Evolutionary conservation across 495 filamentous ascomycete genomes (phyloP).

Genomic region (Evernia prunastri): DNA sequence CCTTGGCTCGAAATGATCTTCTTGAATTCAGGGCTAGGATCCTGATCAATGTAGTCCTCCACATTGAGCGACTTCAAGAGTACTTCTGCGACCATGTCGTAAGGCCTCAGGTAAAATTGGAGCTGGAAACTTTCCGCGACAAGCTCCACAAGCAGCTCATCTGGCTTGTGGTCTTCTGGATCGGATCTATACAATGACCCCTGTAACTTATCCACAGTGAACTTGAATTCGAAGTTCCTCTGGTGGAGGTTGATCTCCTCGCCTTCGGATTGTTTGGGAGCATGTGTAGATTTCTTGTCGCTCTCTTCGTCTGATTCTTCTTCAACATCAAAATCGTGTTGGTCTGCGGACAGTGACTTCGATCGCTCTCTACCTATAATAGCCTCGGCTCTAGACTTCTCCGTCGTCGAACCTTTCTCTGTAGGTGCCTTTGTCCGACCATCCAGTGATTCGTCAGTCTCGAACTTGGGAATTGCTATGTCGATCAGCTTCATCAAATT

Average conservation of each 20-base stretch:
- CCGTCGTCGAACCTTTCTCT: conserved; percentile 26
- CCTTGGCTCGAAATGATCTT: conserved; percentile 89
- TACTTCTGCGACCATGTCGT: conserved; percentile 87
- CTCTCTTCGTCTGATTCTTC: conserved; percentile 57
- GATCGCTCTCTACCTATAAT: conserved; percentile 43
- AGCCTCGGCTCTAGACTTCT: conserved; percentile 32
- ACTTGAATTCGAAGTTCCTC: conserved; percentile 89
- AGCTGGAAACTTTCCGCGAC: conserved; percentile 85
- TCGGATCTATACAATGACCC: conserved; percentile 87
- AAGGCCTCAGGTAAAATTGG: conserved; percentile 79
- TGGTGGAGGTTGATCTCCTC: conserved; percentile 70
- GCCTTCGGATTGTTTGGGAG: conserved; percentile 51
- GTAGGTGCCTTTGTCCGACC: conserved; percentile 22
- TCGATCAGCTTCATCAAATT: conserved; percentile 92
- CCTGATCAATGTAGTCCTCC: conserved; percentile 88
- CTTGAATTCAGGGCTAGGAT: conserved; percentile 88
- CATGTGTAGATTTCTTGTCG: conserved; percentile 55
- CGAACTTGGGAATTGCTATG: conserved; percentile 84
- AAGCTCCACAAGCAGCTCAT: conserved; percentile 81
- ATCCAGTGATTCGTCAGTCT: conserved; percentile 41
- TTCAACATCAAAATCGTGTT: conserved; percentile 73
- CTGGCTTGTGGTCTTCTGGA: conserved; percentile 64
- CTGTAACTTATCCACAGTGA: conserved; percentile 85
- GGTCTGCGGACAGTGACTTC: conserved; percentile 58
- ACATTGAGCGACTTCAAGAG: conserved; percentile 79